Conservation (phyloP, 129 eudicot species). For the Glebionis coronaria region DNA sequence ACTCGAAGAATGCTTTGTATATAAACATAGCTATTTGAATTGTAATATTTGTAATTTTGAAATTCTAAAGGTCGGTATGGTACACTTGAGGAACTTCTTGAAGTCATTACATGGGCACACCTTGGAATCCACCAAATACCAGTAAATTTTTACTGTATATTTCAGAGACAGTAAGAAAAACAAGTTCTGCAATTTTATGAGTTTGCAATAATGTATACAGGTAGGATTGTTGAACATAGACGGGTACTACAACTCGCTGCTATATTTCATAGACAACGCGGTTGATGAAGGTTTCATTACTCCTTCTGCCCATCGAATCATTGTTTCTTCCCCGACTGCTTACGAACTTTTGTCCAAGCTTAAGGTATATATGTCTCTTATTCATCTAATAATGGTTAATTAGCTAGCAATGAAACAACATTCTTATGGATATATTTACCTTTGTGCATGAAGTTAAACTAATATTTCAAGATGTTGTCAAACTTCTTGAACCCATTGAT, state of each 20-base stretch:
- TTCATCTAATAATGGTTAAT: neutral
- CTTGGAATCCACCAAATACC: slow-evolving; percentile 90
- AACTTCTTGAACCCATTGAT: too few relatives aligned
- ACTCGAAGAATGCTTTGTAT: too few relatives aligned
- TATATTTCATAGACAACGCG: slow-evolving; percentile 81
- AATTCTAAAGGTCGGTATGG: slow-evolving; percentile 73
- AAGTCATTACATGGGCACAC: slow-evolving; percentile 99
- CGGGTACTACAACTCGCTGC: slow-evolving; percentile 74
- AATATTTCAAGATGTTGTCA: too few relatives aligned
- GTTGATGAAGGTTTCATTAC: slow-evolving; percentile 90
- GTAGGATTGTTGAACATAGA: slow-evolving; percentile 87
- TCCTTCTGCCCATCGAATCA: slow-evolving; percentile 77
- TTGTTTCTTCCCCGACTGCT: slow-evolving; percentile 90
- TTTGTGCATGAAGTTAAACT: too few relatives aligned
- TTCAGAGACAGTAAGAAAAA: too few relatives aligned
- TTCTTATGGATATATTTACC: too few relatives aligned
- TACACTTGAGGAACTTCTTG: slow-evolving; percentile 85
- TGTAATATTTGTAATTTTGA: neutral
- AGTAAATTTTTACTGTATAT: slow-evolving; percentile 33
- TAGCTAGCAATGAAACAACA: too few relatives aligned
- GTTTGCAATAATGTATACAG: slow-evolving; percentile 35
- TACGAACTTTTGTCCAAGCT: slow-evolving; percentile 86
- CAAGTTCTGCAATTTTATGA: too few relatives aligned
- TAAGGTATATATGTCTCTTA: slow-evolving; percentile 52
- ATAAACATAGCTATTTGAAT: too few relatives aligned